Evolutionary conservation across 495 filamentous ascomycete genomes (phyloP).

Genomic region (Lophiotrema nucula): DNA sequence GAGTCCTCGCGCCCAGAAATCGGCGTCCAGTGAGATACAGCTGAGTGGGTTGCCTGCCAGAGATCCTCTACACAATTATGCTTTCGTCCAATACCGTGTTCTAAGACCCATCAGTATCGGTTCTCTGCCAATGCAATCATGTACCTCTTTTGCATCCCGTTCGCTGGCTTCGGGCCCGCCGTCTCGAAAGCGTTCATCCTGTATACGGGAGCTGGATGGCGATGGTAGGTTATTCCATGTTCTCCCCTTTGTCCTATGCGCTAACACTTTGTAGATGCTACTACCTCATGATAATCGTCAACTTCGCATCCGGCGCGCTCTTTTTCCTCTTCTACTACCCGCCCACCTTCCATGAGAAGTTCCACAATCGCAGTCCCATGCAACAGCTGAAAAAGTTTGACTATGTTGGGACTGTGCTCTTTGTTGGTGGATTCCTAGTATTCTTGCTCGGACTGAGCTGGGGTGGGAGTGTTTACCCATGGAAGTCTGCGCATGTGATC

Average conservation of each 20-base stretch:
- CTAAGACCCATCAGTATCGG: too few relatives aligned
- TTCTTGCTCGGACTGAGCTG: conserved; percentile 43
- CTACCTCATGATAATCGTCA: conserved; percentile 34
- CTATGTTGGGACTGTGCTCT: conserved; percentile 33
- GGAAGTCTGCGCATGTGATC: conserved; percentile 43
- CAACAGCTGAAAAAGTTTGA: conserved; percentile 38
- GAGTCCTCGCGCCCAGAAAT: too few relatives aligned
- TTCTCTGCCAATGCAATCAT: conserved; percentile 6
- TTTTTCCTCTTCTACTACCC: conserved; percentile 37
- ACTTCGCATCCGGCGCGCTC: conserved; percentile 22
- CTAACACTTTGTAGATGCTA: too few relatives aligned
- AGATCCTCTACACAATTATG: too few relatives aligned
- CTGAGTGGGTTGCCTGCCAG: too few relatives aligned
- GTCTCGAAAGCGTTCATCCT: conserved; percentile 27
- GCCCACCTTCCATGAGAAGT: conserved; percentile 33
- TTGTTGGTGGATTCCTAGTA: conserved; percentile 31
- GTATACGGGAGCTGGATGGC: conserved; percentile 18
- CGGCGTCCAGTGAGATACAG: too few relatives aligned
- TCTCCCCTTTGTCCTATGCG: too few relatives aligned
- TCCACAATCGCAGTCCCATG: conserved; percentile 18
- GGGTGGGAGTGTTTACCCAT: conserved; percentile 46
- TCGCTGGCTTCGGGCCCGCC: conserved; percentile 17
- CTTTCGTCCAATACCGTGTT: too few relatives aligned
- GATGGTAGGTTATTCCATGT: too few relatives aligned
- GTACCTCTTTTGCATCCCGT: conserved; percentile 13